Evolutionary conservation across 2,329 filamentous ascomycete species (phyloP), one percentile per base, ranked within the genome.

Genomic region (Fusarium sulawesiense): DNA sequence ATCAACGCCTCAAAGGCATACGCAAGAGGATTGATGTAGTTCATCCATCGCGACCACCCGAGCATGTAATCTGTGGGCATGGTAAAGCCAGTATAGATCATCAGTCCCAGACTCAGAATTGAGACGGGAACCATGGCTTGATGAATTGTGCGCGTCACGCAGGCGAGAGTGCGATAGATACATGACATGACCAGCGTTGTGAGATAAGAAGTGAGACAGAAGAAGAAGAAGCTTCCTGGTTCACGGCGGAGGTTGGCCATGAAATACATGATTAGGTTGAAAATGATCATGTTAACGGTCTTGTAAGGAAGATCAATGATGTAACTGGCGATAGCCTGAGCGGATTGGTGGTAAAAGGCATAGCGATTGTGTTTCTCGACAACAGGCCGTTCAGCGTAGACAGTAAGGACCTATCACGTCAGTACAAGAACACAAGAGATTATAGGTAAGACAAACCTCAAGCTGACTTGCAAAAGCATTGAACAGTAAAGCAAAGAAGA

Each of bases 161-260:
- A 75, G 2, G 76, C 76, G 2, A 78, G 63, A 1, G 75, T 78
- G 10, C 76, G 74, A 40, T 77, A 78, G 21, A 78, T 67, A 1
- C 64, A 70, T 0, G 76, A 78, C 76, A 78, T 77, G 46, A 73
- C 68, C 0, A 78, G 60, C 0, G 76, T 76, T 3, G 74, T 70
- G 2, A 76, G 59, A 57, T 85, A 85, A 0, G 79, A 80, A 7
- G 76, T 68, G 18, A 83, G 76, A 66, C 84, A 82, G 76, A 86
- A 84, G 77, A 90, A 87, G 79, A 91, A 91, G 80, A 90, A 92
- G 2, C 83, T 78, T 10, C 85, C 87, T 1, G 88, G 78, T 56
- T 86, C 84, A 50, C 87, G 83, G 53, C 87, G 84, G 3, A 92
- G 82, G 62, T 89, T 86, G 0, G 87, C 86, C 87, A 92, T 87